Evolutionary conservation across 495 filamentous ascomycete genomes (phyloP).

Genomic region (Chaetomium fimeti): DNA sequence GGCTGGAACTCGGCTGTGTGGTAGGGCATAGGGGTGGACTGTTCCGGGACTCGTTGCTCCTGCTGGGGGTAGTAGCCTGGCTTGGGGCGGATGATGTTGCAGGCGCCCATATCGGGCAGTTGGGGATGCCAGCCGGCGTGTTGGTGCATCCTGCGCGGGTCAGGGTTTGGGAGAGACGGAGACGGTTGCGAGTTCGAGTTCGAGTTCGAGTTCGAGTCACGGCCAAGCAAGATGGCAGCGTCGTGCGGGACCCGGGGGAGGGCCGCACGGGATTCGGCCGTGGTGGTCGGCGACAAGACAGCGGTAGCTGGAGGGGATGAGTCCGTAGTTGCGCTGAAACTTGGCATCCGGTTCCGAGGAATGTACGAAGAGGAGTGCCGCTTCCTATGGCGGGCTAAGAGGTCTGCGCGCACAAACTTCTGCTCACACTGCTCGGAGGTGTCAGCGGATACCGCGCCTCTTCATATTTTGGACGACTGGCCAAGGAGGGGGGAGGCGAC

Average conservation of each 20-base stretch:
- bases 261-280: conserved; percentile 37
- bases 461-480: neutral
- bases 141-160: conserved; percentile 25
- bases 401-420: conserved; percentile 88
- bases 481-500: neutral
- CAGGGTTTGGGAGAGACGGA: conserved; percentile 30
- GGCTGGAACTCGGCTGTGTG: conserved; percentile 34
- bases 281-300: conserved; percentile 33
- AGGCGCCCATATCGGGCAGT: conserved; percentile 38
- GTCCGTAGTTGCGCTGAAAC: conserved; percentile 53
- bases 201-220: conserved; percentile 39
- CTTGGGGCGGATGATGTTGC: conserved; percentile 47
- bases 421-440: conserved; percentile 59
- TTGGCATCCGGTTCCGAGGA: conserved; percentile 83
- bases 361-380: conserved; percentile 89
- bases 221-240: conserved; percentile 46
- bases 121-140: conserved; percentile 36
- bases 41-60: conserved; percentile 35
- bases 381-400: conserved; percentile 87
- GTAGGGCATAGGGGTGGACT: conserved; percentile 39
- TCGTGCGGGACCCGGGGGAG: conserved; percentile 48
- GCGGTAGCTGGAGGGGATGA: conserved; percentile 24
- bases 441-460: conserved; percentile 2
- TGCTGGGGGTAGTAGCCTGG: conserved; percentile 44
- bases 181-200: conserved; percentile 37